Conservation (phyloP, 2,329 filamentous ascomycete genomes). For the Trichoderma sp. region DNA sequence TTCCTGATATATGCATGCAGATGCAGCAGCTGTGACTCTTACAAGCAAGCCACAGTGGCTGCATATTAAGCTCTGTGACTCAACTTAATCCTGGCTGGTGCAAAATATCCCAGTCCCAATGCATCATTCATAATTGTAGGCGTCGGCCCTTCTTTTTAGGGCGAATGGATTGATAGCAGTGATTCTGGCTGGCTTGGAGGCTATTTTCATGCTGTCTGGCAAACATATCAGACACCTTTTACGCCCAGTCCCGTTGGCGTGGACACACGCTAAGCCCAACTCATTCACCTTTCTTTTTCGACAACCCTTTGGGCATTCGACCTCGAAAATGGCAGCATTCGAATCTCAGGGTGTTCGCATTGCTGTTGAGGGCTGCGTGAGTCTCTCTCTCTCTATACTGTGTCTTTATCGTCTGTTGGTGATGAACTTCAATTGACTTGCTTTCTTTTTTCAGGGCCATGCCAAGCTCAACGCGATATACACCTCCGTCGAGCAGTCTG, state of each 20-base stretch:
- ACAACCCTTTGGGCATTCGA: neutral
- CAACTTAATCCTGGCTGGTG: neutral
- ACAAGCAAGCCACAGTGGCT: neutral
- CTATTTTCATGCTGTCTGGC: neutral
- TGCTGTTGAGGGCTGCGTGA: constrained; percentile 83
- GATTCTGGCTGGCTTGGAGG: no score
- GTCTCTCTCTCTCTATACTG: constrained; percentile 33
- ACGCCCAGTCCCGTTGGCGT: neutral
- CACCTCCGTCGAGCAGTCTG: constrained; percentile 67
- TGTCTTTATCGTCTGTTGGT: neutral
- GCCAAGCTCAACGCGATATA: constrained; percentile 92
- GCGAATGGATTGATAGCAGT: neutral
- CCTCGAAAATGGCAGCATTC: constrained; percentile 33
- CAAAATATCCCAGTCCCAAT: neutral
- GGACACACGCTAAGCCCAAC: constrained; percentile 1
- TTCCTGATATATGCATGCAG: neutral
- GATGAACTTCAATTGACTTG: constrained; percentile 24
- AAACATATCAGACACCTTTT: neutral
- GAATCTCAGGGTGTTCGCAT: constrained; percentile 61
- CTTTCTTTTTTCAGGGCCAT: constrained; percentile 64
- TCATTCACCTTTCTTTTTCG: neutral
- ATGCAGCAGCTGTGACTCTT: neutral
- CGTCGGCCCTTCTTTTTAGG: neutral
- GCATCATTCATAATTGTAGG: neutral
- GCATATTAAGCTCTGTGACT: neutral